Percentiles rank a stretch among this genome's conserved stretches.
Conservation (phyloP, 352 stramenopile species). For the Globisporangium spinosum region DNA sequence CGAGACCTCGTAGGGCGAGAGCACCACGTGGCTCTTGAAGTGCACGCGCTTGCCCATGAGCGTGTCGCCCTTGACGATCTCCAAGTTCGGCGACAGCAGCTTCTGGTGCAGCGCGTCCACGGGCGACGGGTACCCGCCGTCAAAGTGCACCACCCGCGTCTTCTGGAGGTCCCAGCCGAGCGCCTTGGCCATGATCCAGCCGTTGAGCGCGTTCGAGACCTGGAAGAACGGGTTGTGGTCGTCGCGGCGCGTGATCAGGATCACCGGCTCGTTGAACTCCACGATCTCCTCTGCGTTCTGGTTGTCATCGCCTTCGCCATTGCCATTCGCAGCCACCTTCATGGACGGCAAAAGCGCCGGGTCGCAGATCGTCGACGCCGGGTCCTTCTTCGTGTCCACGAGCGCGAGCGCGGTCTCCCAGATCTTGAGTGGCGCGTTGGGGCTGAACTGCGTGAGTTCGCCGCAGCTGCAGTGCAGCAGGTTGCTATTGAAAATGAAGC, state of each 20-base stretch:
- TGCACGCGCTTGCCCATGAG: constrained; percentile 22
- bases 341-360: neutral
- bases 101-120: constrained; percentile 25
- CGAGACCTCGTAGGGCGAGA: constrained; percentile 47
- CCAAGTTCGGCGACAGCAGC: constrained; percentile 21
- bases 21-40: constrained; percentile 32
- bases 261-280: constrained; percentile 7
- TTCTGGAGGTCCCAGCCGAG: constrained; percentile 14
- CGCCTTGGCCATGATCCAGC: constrained; percentile 23
- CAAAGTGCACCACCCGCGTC: constrained; percentile 29
- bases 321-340: neutral
- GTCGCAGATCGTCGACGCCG: constrained; percentile 9
- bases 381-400: constrained; percentile 8
- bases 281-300: neutral
- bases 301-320: neutral
- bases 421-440: neutral
- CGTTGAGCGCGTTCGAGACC: constrained; percentile 26
- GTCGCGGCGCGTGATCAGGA: constrained; percentile 24
- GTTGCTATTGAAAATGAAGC: constrained; percentile 14
- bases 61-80: constrained; percentile 16
- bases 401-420: constrained; percentile 12
- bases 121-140: constrained; percentile 21
- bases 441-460: neutral
- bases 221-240: constrained; percentile 40
- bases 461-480: constrained; percentile 9